phyloP scores from a whole-genome alignment of 768 basidiomycete species.

The Russula vinacea region DNA sequence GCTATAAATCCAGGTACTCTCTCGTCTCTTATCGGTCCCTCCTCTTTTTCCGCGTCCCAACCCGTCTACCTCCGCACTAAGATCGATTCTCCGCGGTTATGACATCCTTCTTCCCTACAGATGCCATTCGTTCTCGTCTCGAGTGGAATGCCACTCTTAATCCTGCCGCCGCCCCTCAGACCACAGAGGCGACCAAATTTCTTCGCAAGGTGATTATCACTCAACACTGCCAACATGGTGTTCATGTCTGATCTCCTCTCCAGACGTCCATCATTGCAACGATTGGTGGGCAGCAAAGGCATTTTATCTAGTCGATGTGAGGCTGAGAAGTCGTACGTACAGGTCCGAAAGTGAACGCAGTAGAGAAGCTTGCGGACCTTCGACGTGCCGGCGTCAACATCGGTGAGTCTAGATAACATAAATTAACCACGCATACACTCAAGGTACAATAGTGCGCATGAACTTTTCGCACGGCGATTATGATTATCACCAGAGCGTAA shows the following conservation, averaged over 20 bases:
- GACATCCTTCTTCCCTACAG: constrained; percentile 29
- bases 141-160: constrained; percentile 88
- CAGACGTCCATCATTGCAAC: constrained; percentile 98
- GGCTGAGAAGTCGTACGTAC: constrained; percentile 23
- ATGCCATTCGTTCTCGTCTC: constrained; percentile 66
- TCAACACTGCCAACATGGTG: constrained; percentile 5
- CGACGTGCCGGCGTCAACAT: constrained; percentile 94
- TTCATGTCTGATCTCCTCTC: constrained; percentile 8
- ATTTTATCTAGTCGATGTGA: constrained; percentile 5
- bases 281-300: constrained; percentile 60
- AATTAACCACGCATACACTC: constrained; percentile 6
- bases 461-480: constrained; percentile 99
- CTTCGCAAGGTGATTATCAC: constrained; percentile 73
- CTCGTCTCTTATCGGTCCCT: not conserved
- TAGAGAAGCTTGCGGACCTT: constrained; percentile 83
- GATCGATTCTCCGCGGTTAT: constrained; percentile 12
- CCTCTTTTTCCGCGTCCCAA: not conserved
- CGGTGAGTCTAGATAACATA: constrained; percentile 54
- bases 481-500: constrained; percentile 98
- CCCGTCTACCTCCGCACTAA: constrained; percentile 6
- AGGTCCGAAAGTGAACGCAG: constrained; percentile 93
- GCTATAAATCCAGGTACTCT: not conserved
- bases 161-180: constrained; percentile 65
- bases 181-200: constrained; percentile 78
- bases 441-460: constrained; percentile 78